Conservation (phyloP, 768 basidiomycete species). For the Gelatoporia subvermispora region DNA sequence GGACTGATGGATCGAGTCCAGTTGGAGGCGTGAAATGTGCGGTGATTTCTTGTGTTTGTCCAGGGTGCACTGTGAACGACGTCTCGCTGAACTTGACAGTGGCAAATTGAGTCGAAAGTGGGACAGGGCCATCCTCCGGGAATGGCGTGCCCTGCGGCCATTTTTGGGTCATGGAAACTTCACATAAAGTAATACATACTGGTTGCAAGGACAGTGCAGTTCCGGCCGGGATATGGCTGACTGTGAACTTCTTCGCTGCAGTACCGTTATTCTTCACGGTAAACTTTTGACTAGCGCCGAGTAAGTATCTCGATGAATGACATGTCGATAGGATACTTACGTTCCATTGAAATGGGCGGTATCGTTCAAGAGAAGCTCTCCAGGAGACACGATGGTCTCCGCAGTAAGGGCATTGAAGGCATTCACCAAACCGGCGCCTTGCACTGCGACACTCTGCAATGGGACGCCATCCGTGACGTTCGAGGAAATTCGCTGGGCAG, state of each 20-base stretch:
- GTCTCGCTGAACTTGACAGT: constrained; percentile 41
- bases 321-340: constrained; percentile 26
- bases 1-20: constrained; percentile 34
- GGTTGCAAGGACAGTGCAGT: constrained; percentile 44
- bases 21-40: constrained; percentile 44
- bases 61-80: constrained; percentile 41
- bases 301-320: background rate
- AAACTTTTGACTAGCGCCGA: constrained; percentile 38
- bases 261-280: constrained; percentile 47
- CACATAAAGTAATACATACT: constrained; percentile 22
- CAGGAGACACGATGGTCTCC: constrained; percentile 47
- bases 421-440: constrained; percentile 54
- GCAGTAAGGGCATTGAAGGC: constrained; percentile 53
- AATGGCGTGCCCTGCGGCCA: constrained; percentile 33
- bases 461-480: constrained; percentile 45
- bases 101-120: constrained; percentile 40
- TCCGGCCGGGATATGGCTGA: constrained; percentile 54
- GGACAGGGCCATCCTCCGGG: constrained; percentile 45
- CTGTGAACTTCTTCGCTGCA: constrained; percentile 36
- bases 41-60: constrained; percentile 34
- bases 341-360: constrained; percentile 46
- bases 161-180: background rate
- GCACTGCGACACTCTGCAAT: constrained; percentile 46
- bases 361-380: constrained; percentile 60
- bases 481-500: constrained; percentile 38